Evolutionary conservation across 768 basidiomycete genomes (phyloP).

Genomic region (Mycena vulgaris): DNA sequence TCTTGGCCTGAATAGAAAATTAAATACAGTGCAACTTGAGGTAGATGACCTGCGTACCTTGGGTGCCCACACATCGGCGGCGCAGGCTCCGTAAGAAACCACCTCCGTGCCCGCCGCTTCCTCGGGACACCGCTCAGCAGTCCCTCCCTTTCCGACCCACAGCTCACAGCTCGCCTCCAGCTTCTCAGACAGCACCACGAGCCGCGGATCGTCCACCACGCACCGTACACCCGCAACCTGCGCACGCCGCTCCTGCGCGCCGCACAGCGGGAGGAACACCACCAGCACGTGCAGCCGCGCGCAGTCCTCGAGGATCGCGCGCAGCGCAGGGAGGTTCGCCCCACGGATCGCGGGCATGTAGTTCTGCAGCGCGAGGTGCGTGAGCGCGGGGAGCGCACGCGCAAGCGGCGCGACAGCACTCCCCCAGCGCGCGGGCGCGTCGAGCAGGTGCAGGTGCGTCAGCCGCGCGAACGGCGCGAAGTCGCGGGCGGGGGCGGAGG

Average conservation of each 20-base stretch:
- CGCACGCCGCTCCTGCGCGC: neutral
- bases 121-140: neutral
- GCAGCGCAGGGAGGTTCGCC: conserved; percentile 15
- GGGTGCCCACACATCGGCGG: neutral
- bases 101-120: neutral
- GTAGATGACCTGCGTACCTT: conserved; percentile 15
- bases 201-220: conserved; percentile 18
- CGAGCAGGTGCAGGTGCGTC: conserved; percentile 35
- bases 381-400: conserved; percentile 24
- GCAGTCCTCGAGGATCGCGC: conserved; percentile 5
- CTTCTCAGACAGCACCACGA: conserved; percentile 2
- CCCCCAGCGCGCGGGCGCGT: conserved; percentile 24
- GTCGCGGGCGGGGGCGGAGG: neutral
- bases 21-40: no score
- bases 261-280: conserved; percentile 18
- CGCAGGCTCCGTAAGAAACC: no score
- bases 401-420: conserved; percentile 20
- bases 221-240: neutral
- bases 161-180: neutral
- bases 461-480: conserved; percentile 27
- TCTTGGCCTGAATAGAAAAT: conserved; percentile 3
- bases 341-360: conserved; percentile 21
- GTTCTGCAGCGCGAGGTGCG: conserved; percentile 33
- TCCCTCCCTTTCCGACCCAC: neutral
- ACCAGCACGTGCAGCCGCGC: conserved; percentile 16